Percentiles rank a stretch among this genome's conserved stretches.
phyloP scores from a whole-genome alignment of 1,284 basidiomycete genomes.

The Blastosporella zonata region DNA sequence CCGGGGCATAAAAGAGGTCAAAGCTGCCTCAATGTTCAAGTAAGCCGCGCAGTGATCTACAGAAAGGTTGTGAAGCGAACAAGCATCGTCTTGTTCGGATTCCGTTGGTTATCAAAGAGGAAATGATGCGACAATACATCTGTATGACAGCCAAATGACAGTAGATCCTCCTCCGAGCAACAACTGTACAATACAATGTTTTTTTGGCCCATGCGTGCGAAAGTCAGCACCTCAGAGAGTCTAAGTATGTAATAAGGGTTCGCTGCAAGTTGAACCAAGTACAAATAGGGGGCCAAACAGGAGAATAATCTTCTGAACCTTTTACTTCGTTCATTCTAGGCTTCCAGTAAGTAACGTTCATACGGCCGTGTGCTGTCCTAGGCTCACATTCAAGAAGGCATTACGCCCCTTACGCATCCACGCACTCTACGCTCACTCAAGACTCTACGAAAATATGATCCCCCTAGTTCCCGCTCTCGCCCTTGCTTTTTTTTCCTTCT shows the following conservation, averaged over 20 bases:
- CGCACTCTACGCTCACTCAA: constrained; percentile 46
- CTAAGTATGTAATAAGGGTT: constrained; percentile 2
- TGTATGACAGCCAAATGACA: no score
- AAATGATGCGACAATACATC: no score
- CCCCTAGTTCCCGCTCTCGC: constrained; percentile 61
- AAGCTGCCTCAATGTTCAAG: no score
- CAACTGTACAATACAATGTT: no score
- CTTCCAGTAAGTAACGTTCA: constrained; percentile 27
- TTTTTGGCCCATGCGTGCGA: no score
- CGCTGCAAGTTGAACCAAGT: constrained; percentile 29
- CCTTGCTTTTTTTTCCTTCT: constrained; percentile 65
- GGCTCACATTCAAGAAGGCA: constrained; percentile 32
- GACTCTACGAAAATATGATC: constrained; percentile 49
- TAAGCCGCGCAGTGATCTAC: no score
- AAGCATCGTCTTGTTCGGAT: no score
- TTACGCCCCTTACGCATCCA: constrained; percentile 41
- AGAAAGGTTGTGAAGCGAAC: no score
- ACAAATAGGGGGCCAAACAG: constrained; percentile 36
- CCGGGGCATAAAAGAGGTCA: no score
- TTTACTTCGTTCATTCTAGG: constrained; percentile 22
- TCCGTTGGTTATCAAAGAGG: no score
- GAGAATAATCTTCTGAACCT: constrained; percentile 19
- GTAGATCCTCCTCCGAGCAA: no score
- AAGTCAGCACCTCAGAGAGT: neutral
- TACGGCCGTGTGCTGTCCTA: constrained; percentile 22